phyloP scores from a whole-genome alignment of 106 monocot species.

The Dactylorhiza incarnata region DNA sequence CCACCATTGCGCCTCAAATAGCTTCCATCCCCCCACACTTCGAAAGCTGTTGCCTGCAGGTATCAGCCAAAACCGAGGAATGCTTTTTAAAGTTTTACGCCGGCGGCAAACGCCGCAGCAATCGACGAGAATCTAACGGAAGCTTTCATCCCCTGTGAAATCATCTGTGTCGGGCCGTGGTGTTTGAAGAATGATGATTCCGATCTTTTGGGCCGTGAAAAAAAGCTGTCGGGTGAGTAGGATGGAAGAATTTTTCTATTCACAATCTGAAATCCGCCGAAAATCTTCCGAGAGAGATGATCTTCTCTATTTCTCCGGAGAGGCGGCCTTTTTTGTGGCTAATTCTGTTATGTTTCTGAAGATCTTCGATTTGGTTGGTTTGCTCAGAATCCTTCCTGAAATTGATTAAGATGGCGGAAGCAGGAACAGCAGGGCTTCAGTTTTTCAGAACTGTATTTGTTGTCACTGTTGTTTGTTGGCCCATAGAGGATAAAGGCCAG shows the following conservation, averaged over 20 bases:
- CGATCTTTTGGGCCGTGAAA: not conserved
- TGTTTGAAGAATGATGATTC: not conserved
- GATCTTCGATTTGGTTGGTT: slow-evolving; percentile 61
- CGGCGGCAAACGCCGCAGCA: too few relatives aligned
- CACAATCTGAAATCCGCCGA: not conserved
- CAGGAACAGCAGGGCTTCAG: too few relatives aligned
- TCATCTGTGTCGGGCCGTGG: not conserved
- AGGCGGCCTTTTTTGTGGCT: slow-evolving; percentile 40
- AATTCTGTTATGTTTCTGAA: slow-evolving; percentile 51
- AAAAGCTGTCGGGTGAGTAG: not conserved
- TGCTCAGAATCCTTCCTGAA: slow-evolving; percentile 72
- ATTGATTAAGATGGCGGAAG: not conserved
- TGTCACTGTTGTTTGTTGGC: too few relatives aligned
- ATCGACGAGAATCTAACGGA: not conserved
- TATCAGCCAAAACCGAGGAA: not conserved
- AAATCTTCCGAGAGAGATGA: slow-evolving; percentile 20
- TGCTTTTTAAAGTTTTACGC: too few relatives aligned
- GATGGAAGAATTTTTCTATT: not conserved
- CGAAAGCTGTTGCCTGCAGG: too few relatives aligned
- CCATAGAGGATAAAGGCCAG: too few relatives aligned
- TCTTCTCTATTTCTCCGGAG: slow-evolving; percentile 50
- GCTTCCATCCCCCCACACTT: too few relatives aligned
- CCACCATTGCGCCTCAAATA: not conserved
- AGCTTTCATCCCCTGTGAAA: not conserved
- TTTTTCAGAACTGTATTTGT: too few relatives aligned